These are phyloP conservation scores for Colletotrichum orbiculare DNA, from an alignment of 2,329 filamentous ascomycete species.

Conservation along the genomic window DNA sequence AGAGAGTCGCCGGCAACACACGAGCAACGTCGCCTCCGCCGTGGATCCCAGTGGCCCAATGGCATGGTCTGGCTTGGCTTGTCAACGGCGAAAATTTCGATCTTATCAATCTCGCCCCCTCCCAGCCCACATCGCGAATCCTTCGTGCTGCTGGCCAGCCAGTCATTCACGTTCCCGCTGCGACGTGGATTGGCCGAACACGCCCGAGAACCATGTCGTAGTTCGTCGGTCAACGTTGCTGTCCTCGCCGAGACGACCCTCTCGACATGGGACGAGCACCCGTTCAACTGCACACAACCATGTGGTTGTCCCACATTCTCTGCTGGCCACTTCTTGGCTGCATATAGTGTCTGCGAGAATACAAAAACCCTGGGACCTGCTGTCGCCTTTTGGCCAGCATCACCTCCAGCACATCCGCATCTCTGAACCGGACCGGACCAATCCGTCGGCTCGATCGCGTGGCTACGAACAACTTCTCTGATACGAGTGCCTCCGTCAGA, in stretches of 20 bases:
- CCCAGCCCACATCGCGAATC: conserved; percentile 14
- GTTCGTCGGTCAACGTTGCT: neutral
- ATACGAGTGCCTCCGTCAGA: neutral
- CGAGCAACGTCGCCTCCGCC: conserved; percentile 10
- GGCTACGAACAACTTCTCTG: neutral
- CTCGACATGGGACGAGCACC: neutral
- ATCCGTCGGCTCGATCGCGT: neutral
- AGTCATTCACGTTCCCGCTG: neutral
- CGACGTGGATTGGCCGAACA: conserved; percentile 11
- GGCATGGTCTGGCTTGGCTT: neutral
- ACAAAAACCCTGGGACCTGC: conserved; percentile 2
- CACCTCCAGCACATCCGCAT: neutral
- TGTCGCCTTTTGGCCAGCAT: neutral
- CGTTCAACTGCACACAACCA: neutral
- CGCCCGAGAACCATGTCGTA: conserved; percentile 7
- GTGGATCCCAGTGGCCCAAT: conserved; percentile 24
- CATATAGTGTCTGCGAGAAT: neutral
- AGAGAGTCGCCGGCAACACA: neutral
- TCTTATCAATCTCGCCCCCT: conserved; percentile 29
- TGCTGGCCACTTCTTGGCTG: conserved; percentile 13
- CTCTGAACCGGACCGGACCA: neutral
- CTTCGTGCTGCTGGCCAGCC: conserved; percentile 13
- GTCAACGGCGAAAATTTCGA: conserved; percentile 1
- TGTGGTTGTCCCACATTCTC: conserved; percentile 3
- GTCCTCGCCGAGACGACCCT: neutral